These are phyloP conservation scores for Sporothrix brunneoviolacea DNA, from an alignment of 2,329 filamentous ascomycete genomes.

Conservation along the genomic window DNA sequence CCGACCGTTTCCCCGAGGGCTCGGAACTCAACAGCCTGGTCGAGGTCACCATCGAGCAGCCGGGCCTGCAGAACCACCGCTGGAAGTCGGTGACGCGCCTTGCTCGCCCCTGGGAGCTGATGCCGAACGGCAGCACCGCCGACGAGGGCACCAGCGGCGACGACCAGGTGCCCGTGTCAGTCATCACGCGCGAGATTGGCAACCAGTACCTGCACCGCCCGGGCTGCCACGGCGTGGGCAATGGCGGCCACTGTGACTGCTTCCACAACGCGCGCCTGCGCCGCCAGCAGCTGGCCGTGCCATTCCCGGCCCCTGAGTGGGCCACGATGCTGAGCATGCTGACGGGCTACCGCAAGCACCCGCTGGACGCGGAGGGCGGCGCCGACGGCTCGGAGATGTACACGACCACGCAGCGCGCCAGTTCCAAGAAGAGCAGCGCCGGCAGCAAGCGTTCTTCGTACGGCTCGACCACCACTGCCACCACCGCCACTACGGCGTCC, in stretches of 20 bases:
- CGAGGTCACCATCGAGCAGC: constrained; percentile 51
- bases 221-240: constrained; percentile 36
- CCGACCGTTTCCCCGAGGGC: constrained; percentile 50
- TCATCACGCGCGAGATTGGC: constrained; percentile 44
- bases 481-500: constrained; percentile 7
- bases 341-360: constrained; percentile 42
- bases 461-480: constrained; percentile 12
- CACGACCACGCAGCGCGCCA: constrained; percentile 4
- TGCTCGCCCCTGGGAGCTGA: constrained; percentile 49
- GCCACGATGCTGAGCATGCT: constrained; percentile 52
- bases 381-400: constrained; percentile 1
- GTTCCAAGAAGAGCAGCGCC: constrained; percentile 8
- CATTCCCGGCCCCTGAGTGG: constrained; percentile 53
- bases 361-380: constrained; percentile 21
- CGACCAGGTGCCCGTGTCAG: constrained; percentile 26
- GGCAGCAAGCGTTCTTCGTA: constrained; percentile 18
- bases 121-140: constrained; percentile 11
- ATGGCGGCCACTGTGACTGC: constrained; percentile 41
- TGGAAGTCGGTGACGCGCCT: constrained; percentile 57
- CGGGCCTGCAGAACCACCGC: constrained; percentile 45
- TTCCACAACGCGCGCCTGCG: constrained; percentile 34
- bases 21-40: constrained; percentile 54
- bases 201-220: constrained; percentile 43
- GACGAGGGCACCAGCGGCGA: constrained; percentile 14
- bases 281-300: constrained; percentile 45